A percentile compares a stretch with the other conserved stretches of the same genome.
These are phyloP conservation scores for Starmerella khaoyaiensis DNA, from an alignment of 805 yeast species.

Conservation along the genomic window DNA sequence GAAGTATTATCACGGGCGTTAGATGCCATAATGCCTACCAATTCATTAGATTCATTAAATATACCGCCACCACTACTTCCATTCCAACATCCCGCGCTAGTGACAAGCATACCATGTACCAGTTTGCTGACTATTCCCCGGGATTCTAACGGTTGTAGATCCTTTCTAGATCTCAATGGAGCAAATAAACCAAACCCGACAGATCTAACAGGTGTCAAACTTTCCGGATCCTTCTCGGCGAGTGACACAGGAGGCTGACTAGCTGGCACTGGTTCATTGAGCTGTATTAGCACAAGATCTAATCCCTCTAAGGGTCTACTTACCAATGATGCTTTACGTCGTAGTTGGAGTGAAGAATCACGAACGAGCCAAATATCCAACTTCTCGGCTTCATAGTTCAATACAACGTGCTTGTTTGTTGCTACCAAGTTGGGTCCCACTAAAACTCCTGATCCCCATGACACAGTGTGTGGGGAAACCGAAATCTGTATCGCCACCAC, in stretches of 20 bases:
- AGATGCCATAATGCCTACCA: constrained; percentile 30
- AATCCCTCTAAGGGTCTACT: constrained; percentile 24
- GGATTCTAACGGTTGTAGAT: constrained; percentile 24
- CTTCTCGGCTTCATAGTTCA: constrained; percentile 8
- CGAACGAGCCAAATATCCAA: constrained; percentile 2
- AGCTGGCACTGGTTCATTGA: constrained; percentile 11
- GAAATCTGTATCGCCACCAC: constrained; percentile 17
- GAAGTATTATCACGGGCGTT: constrained; percentile 26
- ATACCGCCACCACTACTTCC: constrained; percentile 31
- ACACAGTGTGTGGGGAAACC: constrained; percentile 18
- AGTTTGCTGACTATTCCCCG: constrained; percentile 19
- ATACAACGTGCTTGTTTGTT: constrained; percentile 28
- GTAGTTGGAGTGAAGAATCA: not conserved
- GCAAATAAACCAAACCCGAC: constrained; percentile 28
- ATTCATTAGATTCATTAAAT: constrained; percentile 17
- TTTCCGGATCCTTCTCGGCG: constrained; percentile 11
- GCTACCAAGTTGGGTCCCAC: constrained; percentile 22
- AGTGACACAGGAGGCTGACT: constrained; percentile 17
- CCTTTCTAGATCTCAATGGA: constrained; percentile 20
- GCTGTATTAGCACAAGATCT: constrained; percentile 25
- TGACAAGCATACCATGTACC: constrained; percentile 22
- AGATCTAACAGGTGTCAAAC: constrained; percentile 23
- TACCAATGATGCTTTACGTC: constrained; percentile 3
- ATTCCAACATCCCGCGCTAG: constrained; percentile 30
- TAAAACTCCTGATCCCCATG: constrained; percentile 31